Evolutionary conservation across 495 filamentous ascomycete genomes (phyloP), one percentile per base, ranked within the genome.

Genomic region (Podospora comata): DNA sequence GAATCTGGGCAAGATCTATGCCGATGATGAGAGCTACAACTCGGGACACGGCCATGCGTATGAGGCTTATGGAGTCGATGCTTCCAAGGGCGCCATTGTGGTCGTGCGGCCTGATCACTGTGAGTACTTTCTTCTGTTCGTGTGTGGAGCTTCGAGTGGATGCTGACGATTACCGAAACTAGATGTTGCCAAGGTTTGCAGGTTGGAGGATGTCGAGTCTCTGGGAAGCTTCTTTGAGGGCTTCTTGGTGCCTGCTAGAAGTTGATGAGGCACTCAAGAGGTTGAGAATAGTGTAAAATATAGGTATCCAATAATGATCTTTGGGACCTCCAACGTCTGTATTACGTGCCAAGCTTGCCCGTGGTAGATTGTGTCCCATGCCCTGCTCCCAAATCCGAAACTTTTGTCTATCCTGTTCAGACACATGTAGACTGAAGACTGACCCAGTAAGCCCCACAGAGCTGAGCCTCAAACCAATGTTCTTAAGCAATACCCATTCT

Each of bases 81-180:
- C 82, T 0, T 64, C 78, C 5, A 63, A 78, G n/a, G 89, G 89
- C 0, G 85, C 84, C 0, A 57, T 90, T 30, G 80, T 87, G 3
- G 77, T 92, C 66, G 84, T 91, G 28, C 81, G 89, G 5, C 89
- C 89, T 4, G 89, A 92, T 79, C 88, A 91, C 74, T 90, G 88
- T 88, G 75, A 79, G 86, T 78, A 9, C 55, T 18, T 6, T 66
- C 2, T 18, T 16, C 18, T 34, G 23, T n/a, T 55, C 18, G 4
- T 16, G 4, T 15, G 4, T 15, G 13, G 16, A 13, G 23, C 15
- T 4, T 9, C 15, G 11, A 20, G 13, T 5, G 4, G 30, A 32
- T 56, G 39, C 63, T 71, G 20, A 69, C 67, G 26, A 13, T 13
- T 6, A 30, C 13, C 18, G 13, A 48, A 18, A 4, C 3, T 23